These are phyloP conservation scores for Inonotus obliquus DNA, from an alignment of 1,284 basidiomycete genomes.

Conservation along the genomic window DNA sequence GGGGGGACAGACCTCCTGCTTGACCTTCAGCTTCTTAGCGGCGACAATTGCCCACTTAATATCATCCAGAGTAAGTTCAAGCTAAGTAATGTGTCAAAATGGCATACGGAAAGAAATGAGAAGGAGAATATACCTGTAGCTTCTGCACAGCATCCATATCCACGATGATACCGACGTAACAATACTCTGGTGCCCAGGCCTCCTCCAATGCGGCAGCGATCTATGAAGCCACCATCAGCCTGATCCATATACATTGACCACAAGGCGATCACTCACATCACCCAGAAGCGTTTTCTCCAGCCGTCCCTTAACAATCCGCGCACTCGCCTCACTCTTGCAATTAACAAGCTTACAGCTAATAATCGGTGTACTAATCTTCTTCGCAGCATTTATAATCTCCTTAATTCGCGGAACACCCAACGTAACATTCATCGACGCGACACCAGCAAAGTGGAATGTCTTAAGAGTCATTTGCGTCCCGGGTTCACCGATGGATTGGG, in stretches of 20 bases:
- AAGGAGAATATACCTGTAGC: constrained; percentile 62
- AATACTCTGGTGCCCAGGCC: constrained; percentile 90
- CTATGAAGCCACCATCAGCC: constrained; percentile 34
- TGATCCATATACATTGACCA: neutral
- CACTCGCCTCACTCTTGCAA: constrained; percentile 80
- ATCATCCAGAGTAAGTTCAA: constrained; percentile 91
- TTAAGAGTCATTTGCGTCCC: constrained; percentile 99
- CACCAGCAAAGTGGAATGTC: constrained; percentile 99
- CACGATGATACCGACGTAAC: constrained; percentile 91
- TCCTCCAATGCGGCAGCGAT: constrained; percentile 93
- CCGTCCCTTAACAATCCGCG: constrained; percentile 95
- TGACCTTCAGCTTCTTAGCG: constrained; percentile 90
- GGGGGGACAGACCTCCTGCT: constrained; percentile 58
- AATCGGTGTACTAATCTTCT: constrained; percentile 95
- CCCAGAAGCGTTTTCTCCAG: constrained; percentile 94
- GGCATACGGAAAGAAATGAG: neutral
- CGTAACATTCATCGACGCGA: constrained; percentile 99
- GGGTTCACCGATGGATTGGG: constrained; percentile 98
- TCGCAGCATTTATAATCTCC: constrained; percentile 99
- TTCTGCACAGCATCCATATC: constrained; percentile 88
- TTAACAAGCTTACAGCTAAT: constrained; percentile 95
- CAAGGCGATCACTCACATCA: constrained; percentile 60
- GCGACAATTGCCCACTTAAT: constrained; percentile 89
- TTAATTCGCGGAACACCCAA: constrained; percentile 99
- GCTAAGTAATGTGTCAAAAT: constrained; percentile 37